Conservation (phyloP, 148 eudicot genomes). For the Silene uniflora region DNA sequence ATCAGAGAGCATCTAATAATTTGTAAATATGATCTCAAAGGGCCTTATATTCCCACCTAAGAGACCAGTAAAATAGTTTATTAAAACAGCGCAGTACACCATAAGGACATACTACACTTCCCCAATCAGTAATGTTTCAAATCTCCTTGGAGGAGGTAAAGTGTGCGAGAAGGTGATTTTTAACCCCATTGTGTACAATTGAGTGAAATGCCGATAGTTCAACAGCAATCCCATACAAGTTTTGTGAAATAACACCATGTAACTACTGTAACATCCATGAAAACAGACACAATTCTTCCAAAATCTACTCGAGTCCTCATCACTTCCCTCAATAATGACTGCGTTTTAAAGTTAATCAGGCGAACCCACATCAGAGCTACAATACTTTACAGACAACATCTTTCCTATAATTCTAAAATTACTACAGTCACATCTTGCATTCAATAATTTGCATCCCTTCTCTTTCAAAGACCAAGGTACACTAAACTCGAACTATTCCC, state of each 20-base stretch:
- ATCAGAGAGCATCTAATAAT: not conserved
- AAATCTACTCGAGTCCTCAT: not conserved
- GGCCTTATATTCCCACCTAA: no score
- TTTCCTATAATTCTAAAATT: not conserved
- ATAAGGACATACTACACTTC: not conserved
- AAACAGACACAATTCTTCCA: not conserved
- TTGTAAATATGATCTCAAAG: not conserved
- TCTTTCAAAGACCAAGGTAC: not conserved
- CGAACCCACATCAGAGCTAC: not conserved
- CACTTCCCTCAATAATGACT: not conserved
- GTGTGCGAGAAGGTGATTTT: not conserved
- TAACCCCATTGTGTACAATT: not conserved
- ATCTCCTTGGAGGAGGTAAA: not conserved
- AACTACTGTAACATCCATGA: not conserved
- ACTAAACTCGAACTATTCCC: no score
- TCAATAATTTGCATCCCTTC: not conserved
- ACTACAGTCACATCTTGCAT: not conserved
- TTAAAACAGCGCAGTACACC: not conserved
- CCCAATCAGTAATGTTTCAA: not conserved
- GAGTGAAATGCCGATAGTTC: constrained; percentile 5
- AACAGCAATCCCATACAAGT: not conserved
- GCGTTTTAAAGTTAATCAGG: not conserved
- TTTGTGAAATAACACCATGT: not conserved
- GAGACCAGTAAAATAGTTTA: not conserved
- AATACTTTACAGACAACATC: not conserved